Conservation (phyloP, 148 eudicot species). For the Spergularia marina region DNA sequence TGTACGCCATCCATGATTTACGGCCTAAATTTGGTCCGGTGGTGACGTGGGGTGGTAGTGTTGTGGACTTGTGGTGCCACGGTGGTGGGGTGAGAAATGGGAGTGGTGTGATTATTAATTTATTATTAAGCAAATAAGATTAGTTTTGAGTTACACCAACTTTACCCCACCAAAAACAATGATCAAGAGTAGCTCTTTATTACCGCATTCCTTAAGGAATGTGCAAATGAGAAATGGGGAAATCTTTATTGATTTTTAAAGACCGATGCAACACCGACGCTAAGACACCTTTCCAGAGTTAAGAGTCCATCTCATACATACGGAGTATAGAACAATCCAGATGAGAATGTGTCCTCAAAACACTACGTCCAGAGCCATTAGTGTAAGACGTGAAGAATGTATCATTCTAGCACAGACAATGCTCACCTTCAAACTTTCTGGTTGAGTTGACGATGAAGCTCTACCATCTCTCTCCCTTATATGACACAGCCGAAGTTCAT, state of each 20-base stretch:
- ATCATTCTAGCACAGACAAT: background rate
- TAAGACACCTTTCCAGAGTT: conserved; percentile 1
- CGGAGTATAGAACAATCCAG: background rate
- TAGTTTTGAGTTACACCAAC: too few relatives aligned
- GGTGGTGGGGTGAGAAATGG: too few relatives aligned
- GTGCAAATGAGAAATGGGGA: too few relatives aligned
- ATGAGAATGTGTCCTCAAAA: background rate
- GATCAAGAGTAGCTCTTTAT: too few relatives aligned
- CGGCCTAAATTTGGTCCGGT: too few relatives aligned
- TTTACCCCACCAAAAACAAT: too few relatives aligned
- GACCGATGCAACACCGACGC: background rate
- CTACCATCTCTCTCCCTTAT: conserved; percentile 56
- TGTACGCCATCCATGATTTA: too few relatives aligned
- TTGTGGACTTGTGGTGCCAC: too few relatives aligned
- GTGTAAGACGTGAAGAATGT: background rate
- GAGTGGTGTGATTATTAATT: too few relatives aligned
- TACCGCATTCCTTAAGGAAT: too few relatives aligned
- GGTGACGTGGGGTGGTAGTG: too few relatives aligned
- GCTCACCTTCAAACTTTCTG: conserved; percentile 46
- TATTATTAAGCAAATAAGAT: too few relatives aligned
- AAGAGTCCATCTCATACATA: background rate
- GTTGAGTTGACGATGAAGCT: conserved; percentile 42
- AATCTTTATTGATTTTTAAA: background rate
- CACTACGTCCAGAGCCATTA: background rate
- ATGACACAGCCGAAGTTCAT: conserved; percentile 79